Evolutionary conservation across 345 rosid species (phyloP), one percentile per base, ranked within the genome.

Genomic region (Carallia brachiata): DNA sequence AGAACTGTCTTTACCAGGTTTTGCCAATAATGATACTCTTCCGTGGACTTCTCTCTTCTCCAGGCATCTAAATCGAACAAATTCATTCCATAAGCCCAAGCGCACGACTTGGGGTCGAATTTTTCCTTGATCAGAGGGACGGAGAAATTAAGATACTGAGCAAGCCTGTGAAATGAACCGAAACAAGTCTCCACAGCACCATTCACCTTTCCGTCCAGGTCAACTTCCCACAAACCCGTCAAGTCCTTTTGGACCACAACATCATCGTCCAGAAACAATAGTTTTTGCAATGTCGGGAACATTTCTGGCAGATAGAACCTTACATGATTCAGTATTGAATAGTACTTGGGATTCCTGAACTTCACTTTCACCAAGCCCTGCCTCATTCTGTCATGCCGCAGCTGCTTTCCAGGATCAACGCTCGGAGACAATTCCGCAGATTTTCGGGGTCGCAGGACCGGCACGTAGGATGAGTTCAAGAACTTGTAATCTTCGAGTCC

Each of bases 11-110:
- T 68, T 40, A 68, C 71, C 71, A 37, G 19, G 18, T 68, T 31
- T 6, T 68, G 71, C 71, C 71, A 68, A 6, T 57, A 28, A 40
- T 58, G 71, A 18, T 68, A 68, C 40, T 40, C 19, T 5, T 58
- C 63, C 18, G 71, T 68, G 56, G 37, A 57, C 4, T 68, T 58
- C 30, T 57, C 28, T 28, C 28, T 57, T 31, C 56, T 68, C 71
- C 71, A 68, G 9, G 54, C 37, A 12, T 68, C 61, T 18, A 68
- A 23, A 59, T 68, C 64, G 27, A 68, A 68, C 7, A 68, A 36
- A 36, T 68, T 68, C 71, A 68, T 68, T 19, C 71, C 71, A 57
- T 57, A 68, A 59, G 71, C 71, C 71, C 71, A 68, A 4, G 55
- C 71, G 30, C 71, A 68, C 30, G 71, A 63, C 18, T 68, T 40